Evolutionary conservation across 106 monocot genomes (phyloP).

Genomic region (Platanthera guangdongensis): DNA sequence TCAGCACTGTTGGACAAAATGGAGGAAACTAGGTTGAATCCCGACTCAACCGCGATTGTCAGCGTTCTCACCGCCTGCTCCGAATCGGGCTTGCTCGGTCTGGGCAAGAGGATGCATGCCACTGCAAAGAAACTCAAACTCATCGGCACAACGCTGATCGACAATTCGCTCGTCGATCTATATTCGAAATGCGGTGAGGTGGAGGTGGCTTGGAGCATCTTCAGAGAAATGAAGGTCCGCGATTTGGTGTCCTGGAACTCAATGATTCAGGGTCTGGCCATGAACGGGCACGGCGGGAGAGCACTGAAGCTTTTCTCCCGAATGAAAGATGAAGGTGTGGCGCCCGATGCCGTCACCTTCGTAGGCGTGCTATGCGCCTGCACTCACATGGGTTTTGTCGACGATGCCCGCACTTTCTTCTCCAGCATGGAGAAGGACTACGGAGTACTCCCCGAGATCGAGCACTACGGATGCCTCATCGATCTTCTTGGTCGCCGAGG

Average conservation of each 20-base stretch:
- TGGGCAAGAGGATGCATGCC: slow-evolving; percentile 57
- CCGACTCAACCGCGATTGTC: slow-evolving; percentile 36
- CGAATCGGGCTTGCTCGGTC: slow-evolving; percentile 52
- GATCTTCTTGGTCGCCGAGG: slow-evolving; percentile 72
- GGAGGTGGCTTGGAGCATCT: slow-evolving; percentile 40
- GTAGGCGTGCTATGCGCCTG: slow-evolving; percentile 72
- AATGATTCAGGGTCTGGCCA: slow-evolving; percentile 61
- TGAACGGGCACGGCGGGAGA: slow-evolving; percentile 56
- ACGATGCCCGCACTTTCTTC: slow-evolving; percentile 49
- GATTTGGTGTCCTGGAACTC: slow-evolving; percentile 82
- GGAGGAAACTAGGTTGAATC: slow-evolving; percentile 34
- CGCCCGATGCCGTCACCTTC: slow-evolving; percentile 63
- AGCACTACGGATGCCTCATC: slow-evolving; percentile 82
- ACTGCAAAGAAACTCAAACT: slow-evolving; percentile 19
- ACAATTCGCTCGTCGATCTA: slow-evolving; percentile 76
- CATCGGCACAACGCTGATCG: slow-evolving; percentile 29
- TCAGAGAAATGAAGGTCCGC: slow-evolving; percentile 25
- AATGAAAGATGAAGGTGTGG: slow-evolving; percentile 50
- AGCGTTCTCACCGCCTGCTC: slow-evolving; percentile 67
- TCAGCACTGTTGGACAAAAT: slow-evolving; percentile 41
- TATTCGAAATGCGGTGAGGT: slow-evolving; percentile 71
- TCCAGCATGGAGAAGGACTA: slow-evolving; percentile 58
- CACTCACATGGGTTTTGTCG: slow-evolving; percentile 50
- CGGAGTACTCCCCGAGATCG: slow-evolving; percentile 54
- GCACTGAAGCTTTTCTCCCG: slow-evolving; percentile 48